Evolutionary conservation across 768 basidiomycete species (phyloP), one percentile per base, ranked within the genome.

Genomic region (Termitomyces titanicus): DNA sequence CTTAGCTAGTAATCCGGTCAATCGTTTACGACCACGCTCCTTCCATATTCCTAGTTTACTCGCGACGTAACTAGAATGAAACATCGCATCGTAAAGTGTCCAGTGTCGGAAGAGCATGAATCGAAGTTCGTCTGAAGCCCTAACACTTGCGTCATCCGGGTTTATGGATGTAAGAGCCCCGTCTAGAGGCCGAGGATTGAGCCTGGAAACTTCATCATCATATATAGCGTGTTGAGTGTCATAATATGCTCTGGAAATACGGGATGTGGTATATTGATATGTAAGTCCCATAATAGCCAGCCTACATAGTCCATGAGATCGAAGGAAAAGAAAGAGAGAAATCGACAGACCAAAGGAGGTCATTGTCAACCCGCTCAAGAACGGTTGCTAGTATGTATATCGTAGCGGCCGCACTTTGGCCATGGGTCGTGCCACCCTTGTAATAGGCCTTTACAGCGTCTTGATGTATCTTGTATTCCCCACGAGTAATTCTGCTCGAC

Each of bases 51-150:
- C 94, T 56, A 99, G 79, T 69, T 93, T 94, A 48, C 91, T 88
- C 7, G 94, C 95, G 17, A 99, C 88, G 64, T 98, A 99, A 54
- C 90, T 91, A 3, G 94, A 97, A 69, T 99, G 96, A 64, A 88
- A 87, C 97, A 99, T 98, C 11, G 95, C 86, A 65, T 99, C 97
- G 66, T 98, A 98, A 44, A 99, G 72, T 29, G 89, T 98, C 97
- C 97, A 99, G 73, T 98, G 97, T 54, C 96, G 81, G 67, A 95
- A 94, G 51, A 98, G 80, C 73, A 88, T 94, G 69, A 99, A 98
- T 24, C 97, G 81, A 51, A 98, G 75, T 70, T 99, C 97, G 49
- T 95, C 93, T 31, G 84, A 86, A 38, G 87, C 77, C 37, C 92
- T 83, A 59, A 99, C 84, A 29, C 86, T 84, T 55, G 79, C 74